Evolutionary conservation across 257 asterid genomes (phyloP).

Genomic region (Primulina eburnea): DNA sequence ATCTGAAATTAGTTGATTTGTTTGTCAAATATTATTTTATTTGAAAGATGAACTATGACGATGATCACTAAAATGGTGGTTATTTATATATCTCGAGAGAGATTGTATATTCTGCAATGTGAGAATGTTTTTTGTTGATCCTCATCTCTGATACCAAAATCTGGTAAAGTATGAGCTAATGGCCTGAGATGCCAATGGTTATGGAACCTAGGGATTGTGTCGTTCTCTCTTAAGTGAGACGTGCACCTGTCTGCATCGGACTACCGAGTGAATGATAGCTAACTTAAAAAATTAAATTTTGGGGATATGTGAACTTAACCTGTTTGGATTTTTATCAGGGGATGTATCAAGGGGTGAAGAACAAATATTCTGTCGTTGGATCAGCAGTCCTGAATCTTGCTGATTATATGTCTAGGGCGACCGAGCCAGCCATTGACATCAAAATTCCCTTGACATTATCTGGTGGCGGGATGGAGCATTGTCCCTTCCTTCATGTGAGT

Average conservation of each 20-base stretch:
- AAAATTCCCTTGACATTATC: constrained; percentile 60
- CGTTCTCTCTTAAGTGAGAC: not conserved
- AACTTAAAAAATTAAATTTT: not conserved
- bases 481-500: constrained; percentile 61
- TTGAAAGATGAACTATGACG: not conserved
- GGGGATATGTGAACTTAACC: not conserved
- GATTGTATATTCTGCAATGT: not conserved
- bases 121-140: not conserved
- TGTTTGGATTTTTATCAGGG: constrained; percentile 42
- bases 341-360: constrained; percentile 56
- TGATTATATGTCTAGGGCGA: constrained; percentile 59
- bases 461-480: constrained; percentile 37
- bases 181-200: not conserved
- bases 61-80: not conserved
- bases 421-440: constrained; percentile 50
- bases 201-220: not conserved
- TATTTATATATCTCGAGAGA: not conserved
- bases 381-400: constrained; percentile 72
- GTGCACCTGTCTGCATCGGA: not conserved
- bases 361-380: constrained; percentile 58
- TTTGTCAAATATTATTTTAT: not conserved
- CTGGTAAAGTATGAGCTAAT: not conserved
- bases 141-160: not conserved
- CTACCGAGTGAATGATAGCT: not conserved
- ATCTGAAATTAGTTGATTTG: not conserved